Conservation (phyloP, 495 filamentous ascomycete genomes). For the Sordaria brevicollis region DNA sequence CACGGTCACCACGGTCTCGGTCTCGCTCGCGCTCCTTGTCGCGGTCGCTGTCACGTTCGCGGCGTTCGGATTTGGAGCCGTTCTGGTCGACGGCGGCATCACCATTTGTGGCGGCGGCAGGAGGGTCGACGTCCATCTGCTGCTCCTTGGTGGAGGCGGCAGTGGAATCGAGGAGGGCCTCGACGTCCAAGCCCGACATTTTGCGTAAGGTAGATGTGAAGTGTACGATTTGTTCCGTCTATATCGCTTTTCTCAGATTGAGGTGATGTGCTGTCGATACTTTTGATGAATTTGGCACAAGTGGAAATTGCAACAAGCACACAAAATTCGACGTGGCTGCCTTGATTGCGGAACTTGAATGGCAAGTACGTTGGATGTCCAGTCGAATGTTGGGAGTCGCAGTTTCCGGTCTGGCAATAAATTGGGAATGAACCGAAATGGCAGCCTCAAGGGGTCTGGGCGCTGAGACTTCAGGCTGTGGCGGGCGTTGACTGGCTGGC, state of each 20-base stretch:
- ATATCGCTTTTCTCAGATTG: not conserved
- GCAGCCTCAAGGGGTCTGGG: not conserved
- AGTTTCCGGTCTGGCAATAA: not conserved
- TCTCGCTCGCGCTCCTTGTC: conserved; percentile 33
- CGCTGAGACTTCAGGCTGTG: not conserved
- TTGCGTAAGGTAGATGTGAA: not conserved
- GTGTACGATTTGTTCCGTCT: not conserved
- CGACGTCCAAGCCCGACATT: conserved; percentile 90
- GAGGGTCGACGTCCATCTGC: not conserved
- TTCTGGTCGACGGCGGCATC: conserved; percentile 40
- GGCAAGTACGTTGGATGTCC: not conserved
- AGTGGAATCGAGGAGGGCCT: conserved; percentile 87
- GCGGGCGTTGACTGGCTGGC: not conserved
- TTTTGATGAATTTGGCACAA: not conserved
- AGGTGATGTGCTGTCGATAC: not conserved
- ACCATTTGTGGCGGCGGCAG: conserved; percentile 21
- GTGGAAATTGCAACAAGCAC: not conserved
- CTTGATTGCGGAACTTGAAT: too few relatives aligned
- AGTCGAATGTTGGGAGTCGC: not conserved
- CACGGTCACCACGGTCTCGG: conserved; percentile 27
- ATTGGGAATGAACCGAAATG: not conserved
- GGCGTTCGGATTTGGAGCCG: conserved; percentile 35
- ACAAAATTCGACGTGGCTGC: not conserved
- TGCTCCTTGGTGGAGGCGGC: conserved; percentile 51
- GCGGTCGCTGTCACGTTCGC: conserved; percentile 23